Percentiles rank a stretch among this genome's conserved stretches.
Conservation (phyloP, 2,329 filamentous ascomycete genomes). For the Paracamarosporium sp. region DNA sequence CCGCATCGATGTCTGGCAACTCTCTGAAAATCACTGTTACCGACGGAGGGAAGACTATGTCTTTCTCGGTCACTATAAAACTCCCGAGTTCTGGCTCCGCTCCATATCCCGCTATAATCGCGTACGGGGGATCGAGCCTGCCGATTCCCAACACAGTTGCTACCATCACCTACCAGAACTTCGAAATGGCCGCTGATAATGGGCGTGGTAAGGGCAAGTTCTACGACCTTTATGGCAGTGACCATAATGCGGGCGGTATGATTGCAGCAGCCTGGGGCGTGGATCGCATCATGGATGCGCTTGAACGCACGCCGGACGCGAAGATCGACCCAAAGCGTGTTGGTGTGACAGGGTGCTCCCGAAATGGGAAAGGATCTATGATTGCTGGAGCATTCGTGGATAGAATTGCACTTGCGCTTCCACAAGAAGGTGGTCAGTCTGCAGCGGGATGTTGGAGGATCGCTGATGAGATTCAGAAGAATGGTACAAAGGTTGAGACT, state of each 20-base stretch:
- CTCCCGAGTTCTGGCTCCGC: conserved; percentile 40
- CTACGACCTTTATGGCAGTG: conserved; percentile 61
- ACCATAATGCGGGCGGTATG: conserved; percentile 60
- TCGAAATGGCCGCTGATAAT: conserved; percentile 59
- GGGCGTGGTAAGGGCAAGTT: conserved; percentile 61
- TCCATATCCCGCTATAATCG: conserved; percentile 62
- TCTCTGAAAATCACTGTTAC: conserved; percentile 24
- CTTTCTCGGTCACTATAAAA: conserved; percentile 26
- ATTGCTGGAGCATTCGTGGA: conserved; percentile 62
- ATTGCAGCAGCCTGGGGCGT: conserved; percentile 67
- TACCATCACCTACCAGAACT: conserved; percentile 62
- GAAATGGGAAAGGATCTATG: conserved; percentile 66
- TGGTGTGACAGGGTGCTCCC: conserved; percentile 65
- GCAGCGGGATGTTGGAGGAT: conserved; percentile 63
- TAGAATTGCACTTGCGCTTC: conserved; percentile 63
- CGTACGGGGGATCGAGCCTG: conserved; percentile 58
- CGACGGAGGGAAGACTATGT: conserved; percentile 19
- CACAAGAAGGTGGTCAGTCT: conserved; percentile 65
- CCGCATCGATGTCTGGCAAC: conserved; percentile 17
- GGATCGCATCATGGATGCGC: conserved; percentile 62
- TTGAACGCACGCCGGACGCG: conserved; percentile 52
- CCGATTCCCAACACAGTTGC: conserved; percentile 57
- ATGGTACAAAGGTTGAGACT: conserved; percentile 63
- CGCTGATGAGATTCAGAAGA: conserved; percentile 43
- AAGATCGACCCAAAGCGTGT: conserved; percentile 45